A percentile compares a stretch with the other conserved stretches of the same genome.
Evolutionary conservation across 2,329 filamentous ascomycete species (phyloP).

Genomic region (Clarireedia sp.): DNA sequence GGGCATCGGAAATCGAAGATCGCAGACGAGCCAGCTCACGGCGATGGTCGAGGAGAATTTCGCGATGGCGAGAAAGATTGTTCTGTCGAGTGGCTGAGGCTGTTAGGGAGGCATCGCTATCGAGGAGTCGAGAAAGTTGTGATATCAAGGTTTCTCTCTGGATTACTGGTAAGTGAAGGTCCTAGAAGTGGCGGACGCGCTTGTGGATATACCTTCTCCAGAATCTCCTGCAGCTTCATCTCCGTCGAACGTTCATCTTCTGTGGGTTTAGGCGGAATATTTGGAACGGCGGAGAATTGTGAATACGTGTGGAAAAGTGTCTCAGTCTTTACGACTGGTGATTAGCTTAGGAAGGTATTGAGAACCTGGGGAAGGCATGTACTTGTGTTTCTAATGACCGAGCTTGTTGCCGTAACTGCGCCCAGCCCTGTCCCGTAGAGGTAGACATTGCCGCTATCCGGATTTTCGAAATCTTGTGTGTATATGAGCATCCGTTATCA

Average conservation of each 20-base stretch:
- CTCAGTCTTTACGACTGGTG: slow-evolving; percentile 2
- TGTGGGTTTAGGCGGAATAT: slow-evolving; percentile 73
- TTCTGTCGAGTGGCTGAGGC: slow-evolving; percentile 95
- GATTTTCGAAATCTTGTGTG: neutral
- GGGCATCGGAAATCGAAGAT: slow-evolving; percentile 64
- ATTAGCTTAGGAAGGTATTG: neutral
- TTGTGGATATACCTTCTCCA: slow-evolving; percentile 58
- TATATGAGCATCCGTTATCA: neutral
- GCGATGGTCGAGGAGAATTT: slow-evolving; percentile 80
- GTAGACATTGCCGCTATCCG: slow-evolving; percentile 12
- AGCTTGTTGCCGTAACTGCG: slow-evolving; percentile 86
- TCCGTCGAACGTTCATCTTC: slow-evolving; percentile 79
- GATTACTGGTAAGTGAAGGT: neutral
- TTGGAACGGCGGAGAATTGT: slow-evolving; percentile 75
- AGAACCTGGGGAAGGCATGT: slow-evolving; percentile 20
- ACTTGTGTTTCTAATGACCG: slow-evolving; percentile 84
- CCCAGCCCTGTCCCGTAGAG: slow-evolving; percentile 55
- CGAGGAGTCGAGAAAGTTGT: slow-evolving; percentile 81
- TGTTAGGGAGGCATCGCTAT: slow-evolving; percentile 80
- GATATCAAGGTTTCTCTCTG: slow-evolving; percentile 75
- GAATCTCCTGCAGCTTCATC: slow-evolving; percentile 70
- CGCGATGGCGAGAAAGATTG: slow-evolving; percentile 84
- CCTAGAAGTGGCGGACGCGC: neutral
- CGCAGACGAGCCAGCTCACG: slow-evolving; percentile 73
- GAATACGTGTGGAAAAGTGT: slow-evolving; percentile 69